Evolutionary conservation across 202 grass and related monocot genomes (phyloP), one percentile per base, ranked within the genome.

Genomic region (Panicum virgatum): DNA sequence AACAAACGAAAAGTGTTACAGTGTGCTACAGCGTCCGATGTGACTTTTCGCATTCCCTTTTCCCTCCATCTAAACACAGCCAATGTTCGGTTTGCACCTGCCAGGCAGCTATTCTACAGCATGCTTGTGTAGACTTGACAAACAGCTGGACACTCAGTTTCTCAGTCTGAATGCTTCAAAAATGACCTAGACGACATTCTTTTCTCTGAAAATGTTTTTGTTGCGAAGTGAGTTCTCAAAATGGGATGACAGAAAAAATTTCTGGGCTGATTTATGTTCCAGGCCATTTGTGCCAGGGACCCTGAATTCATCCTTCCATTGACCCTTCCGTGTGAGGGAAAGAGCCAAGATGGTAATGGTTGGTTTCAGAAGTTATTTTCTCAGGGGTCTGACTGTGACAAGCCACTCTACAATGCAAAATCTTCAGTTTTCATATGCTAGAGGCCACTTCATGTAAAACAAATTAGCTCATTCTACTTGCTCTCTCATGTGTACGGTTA

Each of bases 21-120:
- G n/a, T n/a, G n/a, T n/a, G n/a, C n/a, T n/a, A n/a, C n/a, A n/a
- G n/a, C n/a, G n/a, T n/a, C n/a, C n/a, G n/a, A n/a, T n/a, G n/a
- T n/a, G n/a, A n/a, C n/a, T n/a, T n/a, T n/a, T n/a, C n/a, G n/a
- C n/a, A n/a, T n/a, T n/a, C n/a, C n/a, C n/a, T n/a, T n/a, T n/a
- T n/a, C n/a, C n/a, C n/a, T n/a, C n/a, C n/a, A n/a, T n/a, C n/a
- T n/a, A n/a, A n/a, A n/a, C n/a, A n/a, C n/a, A n/a, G n/a, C n/a
- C n/a, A n/a, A n/a, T 80, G 68, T 79, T 80, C 38, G 1, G 61
- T 66, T 64, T 46, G 47, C 2, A 26, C 13, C 18, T 45, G n/a
- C 7, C 43, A 18, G 62, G 54, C n/a, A 82, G 45, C 69, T 32
- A 43, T 52, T 72, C 34, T 46, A 38, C 80, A 87, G n/a, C 57